Evolutionary conservation across 352 stramenopile genomes (phyloP).

Genomic region (Globisporangium emineosum): DNA sequence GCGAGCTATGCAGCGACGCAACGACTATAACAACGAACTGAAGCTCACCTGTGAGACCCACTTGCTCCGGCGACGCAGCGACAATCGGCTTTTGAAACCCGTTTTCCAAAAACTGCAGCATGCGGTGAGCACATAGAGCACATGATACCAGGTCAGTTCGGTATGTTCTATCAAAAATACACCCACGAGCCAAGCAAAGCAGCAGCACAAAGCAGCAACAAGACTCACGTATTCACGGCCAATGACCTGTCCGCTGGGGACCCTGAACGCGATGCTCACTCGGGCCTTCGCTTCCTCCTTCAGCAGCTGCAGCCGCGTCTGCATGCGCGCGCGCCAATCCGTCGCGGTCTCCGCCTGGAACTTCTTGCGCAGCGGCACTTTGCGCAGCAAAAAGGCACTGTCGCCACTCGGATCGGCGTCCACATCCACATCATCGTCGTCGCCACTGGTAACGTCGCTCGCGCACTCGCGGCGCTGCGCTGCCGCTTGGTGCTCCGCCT

Average conservation of each 20-base stretch:
- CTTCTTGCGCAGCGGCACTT: conserved; percentile 6
- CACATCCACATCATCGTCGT: conserved; percentile 7
- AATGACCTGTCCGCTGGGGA: conserved; percentile 7
- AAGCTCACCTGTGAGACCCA: conserved; percentile 24
- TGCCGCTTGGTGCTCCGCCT: neutral
- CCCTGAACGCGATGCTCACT: conserved; percentile 1
- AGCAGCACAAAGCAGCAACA: neutral
- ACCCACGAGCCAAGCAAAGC: neutral
- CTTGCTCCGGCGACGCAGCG: conserved; percentile 19
- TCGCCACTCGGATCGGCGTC: neutral
- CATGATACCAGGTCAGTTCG: neutral
- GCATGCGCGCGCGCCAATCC: conserved; percentile 21
- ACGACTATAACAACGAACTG: neutral
- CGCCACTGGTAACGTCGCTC: conserved; percentile 7
- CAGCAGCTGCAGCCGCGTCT: conserved; percentile 20
- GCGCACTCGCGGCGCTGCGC: conserved; percentile 1
- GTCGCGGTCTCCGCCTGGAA: conserved; percentile 16
- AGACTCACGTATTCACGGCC: conserved; percentile 10
- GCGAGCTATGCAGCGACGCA: neutral
- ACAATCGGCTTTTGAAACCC: conserved; percentile 27
- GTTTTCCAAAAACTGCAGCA: conserved; percentile 22
- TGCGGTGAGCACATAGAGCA: neutral
- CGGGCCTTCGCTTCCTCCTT: neutral
- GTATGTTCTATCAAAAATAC: neutral
- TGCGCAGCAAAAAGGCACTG: neutral